phyloP scores from a whole-genome alignment of 139 green algal species.

The Marvania coccoides region DNA sequence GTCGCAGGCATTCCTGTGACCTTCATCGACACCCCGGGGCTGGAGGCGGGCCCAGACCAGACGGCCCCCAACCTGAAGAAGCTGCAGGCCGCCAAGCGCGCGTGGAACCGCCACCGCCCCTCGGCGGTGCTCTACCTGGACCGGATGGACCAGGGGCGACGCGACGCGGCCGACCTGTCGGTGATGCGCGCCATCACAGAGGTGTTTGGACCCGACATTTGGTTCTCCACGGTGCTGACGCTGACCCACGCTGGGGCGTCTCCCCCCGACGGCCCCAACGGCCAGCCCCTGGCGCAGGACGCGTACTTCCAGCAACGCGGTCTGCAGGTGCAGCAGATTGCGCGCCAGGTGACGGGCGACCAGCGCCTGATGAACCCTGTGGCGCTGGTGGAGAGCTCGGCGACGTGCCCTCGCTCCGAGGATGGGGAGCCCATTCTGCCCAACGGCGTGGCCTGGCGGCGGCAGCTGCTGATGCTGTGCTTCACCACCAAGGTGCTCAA shows the following conservation, averaged over 20 bases:
- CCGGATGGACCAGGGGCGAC: conserved; percentile 45
- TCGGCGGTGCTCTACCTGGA: conserved; percentile 75
- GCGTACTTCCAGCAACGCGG: conserved; percentile 53
- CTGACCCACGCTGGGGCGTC: conserved; percentile 59
- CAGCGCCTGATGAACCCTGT: conserved; percentile 62
- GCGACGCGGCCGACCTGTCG: conserved; percentile 26
- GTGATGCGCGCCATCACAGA: conserved; percentile 56
- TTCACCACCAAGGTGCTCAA: conserved; percentile 69
- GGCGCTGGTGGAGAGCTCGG: conserved; percentile 60
- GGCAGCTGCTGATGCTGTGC: conserved; percentile 63
- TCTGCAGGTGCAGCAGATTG: conserved; percentile 55
- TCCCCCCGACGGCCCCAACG: conserved; percentile 55
- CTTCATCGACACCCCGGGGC: conserved; percentile 78
- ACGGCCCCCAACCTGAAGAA: not conserved
- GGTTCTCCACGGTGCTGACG: conserved; percentile 66
- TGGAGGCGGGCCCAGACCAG: conserved; percentile 28
- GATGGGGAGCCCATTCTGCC: conserved; percentile 61
- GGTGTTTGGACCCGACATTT: conserved; percentile 56
- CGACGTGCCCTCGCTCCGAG: conserved; percentile 46
- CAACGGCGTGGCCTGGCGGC: conserved; percentile 60
- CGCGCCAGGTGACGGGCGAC: conserved; percentile 23
- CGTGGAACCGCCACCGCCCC: conserved; percentile 44
- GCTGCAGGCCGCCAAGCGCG: conserved; percentile 28
- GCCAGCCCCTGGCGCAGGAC: conserved; percentile 50
- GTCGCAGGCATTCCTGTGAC: conserved; percentile 53